phyloP scores from a whole-genome alignment of 2,329 filamentous ascomycete genomes.

The Penicillium sp. region DNA sequence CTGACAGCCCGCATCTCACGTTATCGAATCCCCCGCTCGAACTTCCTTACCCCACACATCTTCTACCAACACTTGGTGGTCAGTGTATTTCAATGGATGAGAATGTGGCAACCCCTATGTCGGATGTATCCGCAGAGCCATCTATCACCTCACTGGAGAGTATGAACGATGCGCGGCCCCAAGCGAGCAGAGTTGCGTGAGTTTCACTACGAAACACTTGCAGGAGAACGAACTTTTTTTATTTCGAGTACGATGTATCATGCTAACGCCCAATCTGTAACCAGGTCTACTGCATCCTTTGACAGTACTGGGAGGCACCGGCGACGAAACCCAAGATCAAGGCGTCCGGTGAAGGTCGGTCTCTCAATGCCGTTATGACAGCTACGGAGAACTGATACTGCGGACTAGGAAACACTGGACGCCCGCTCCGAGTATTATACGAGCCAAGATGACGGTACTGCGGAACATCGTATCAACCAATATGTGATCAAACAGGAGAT shows the following conservation, averaged over 20 bases:
- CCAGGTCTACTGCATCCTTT: constrained; percentile 47
- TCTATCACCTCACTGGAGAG: constrained; percentile 11
- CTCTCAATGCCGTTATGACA: constrained; percentile 3
- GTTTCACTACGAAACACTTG: not conserved
- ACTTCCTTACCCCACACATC: constrained; percentile 25
- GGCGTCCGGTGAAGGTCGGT: constrained; percentile 62
- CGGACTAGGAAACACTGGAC: constrained; percentile 78
- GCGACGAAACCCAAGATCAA: constrained; percentile 59
- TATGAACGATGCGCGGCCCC: constrained; percentile 2
- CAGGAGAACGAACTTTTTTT: not conserved
- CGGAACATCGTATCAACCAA: constrained; percentile 88
- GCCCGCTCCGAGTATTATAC: constrained; percentile 83
- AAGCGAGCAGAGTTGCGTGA: constrained; percentile 18
- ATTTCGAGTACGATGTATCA: not conserved
- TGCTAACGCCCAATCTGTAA: not conserved
- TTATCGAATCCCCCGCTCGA: constrained; percentile 21
- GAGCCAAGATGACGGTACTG: constrained; percentile 76
- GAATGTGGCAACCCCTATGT: constrained; percentile 7
- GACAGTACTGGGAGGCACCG: constrained; percentile 67
- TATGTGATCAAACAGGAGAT: constrained; percentile 94
- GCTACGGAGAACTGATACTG: constrained; percentile 14
- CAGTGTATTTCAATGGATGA: constrained; percentile 17
- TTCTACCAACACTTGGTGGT: constrained; percentile 1
- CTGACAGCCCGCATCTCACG: constrained; percentile 22
- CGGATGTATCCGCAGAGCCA: constrained; percentile 16